Base-by-base conservation (phyloP, 805 yeast species). In the Peterozyma toletana region DNA sequence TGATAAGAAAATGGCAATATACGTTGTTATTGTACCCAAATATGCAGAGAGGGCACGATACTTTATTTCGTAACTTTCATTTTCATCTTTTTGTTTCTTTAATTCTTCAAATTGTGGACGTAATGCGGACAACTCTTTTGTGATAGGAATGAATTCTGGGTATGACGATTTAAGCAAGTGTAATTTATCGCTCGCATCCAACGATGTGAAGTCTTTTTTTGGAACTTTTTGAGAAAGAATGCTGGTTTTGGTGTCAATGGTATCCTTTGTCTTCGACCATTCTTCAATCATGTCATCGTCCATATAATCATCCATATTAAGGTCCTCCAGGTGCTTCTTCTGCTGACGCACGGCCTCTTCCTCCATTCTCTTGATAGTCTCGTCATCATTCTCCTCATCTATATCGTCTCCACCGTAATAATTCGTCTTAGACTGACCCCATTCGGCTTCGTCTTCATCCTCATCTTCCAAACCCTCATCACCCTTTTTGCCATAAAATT, bases 331-430 rank as follows among this genome's bases (percentile, higher is more conserved):
- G 59, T 89, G 89, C 52, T 77, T 73, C 66, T 84, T 85, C 64
- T 90, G 97, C 52, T 87, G 80, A 56, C 88, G 79, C 40, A 86
- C 57, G 0, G 98, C 98, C 63, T 93, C 97, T 53, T 78, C 80
- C 46, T 91, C 93, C 64, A 89, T 81, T 49, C 77, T 80, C 49
- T 78, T 80, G 5, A 87, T 85, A 30, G 79, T 81, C 43, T 80
- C 95, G 2, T 42, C 40, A 18, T 44, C 47, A 35, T 43, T 43
- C 30, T 83, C 91, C 50, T 86, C 95, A 60, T 72, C 86, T 51
- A 65, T 73, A 14, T 73, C 77, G 48, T 78, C 84, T n/a, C 77
- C 82, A 37, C 83, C 83, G 54, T 79, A 78, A 51, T 76, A 77
- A 51, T 61, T 77, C 66, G 59, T 73, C 47, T 68, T 63, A n/a